Evolutionary conservation across 2,329 filamentous ascomycete species (phyloP), one percentile per base, ranked within the genome.

Genomic region (Trichoderma harzianum): DNA sequence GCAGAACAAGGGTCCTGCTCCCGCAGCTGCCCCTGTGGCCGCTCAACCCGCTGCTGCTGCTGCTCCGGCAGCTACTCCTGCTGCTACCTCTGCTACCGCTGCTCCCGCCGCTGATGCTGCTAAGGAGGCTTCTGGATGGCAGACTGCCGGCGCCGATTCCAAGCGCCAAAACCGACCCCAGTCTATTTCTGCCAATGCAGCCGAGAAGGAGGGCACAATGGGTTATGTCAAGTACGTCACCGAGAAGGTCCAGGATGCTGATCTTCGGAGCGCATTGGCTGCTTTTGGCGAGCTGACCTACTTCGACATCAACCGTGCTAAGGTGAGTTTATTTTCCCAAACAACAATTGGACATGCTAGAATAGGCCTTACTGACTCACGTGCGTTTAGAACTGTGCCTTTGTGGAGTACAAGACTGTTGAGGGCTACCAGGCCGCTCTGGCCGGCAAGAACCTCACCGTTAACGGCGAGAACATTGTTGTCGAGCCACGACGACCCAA

Each of bases 151-250:
- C 72, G 88, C 90, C 70, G 92, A 97, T 82, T 92, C 92, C 77
- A 96, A 96, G 86, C 91, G 93, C 79, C 93, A 96, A 80, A 91
- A 91, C 78, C 90, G 93, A 74, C 89, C 88, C 66, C 91, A 93
- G 81, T 89, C 90, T 69, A 86, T 89, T 76, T 86, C 89, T 70
- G 85, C 85, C 65, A 81, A 86, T 30, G 82, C 84, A n/a, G 80
- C 84, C 61, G 92, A 95, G 78, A 92, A 93, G 78, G 92, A 95
- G 74, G 89, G 89, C 74, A 91, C 91, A 69, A 89, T 94, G 76
- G 96, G 92, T 24, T 98, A 98, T 82, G 94, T 99, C 82, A 97
- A 97, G 86, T 97, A 95, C 77, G 95, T 98, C 64, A 95, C 91
- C 64, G 94, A 97, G 39, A 95, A 94, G 83, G 91, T 99, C 67